phyloP scores from a whole-genome alignment of 2,329 filamentous ascomycete genomes.

The Alternaria sp. region DNA sequence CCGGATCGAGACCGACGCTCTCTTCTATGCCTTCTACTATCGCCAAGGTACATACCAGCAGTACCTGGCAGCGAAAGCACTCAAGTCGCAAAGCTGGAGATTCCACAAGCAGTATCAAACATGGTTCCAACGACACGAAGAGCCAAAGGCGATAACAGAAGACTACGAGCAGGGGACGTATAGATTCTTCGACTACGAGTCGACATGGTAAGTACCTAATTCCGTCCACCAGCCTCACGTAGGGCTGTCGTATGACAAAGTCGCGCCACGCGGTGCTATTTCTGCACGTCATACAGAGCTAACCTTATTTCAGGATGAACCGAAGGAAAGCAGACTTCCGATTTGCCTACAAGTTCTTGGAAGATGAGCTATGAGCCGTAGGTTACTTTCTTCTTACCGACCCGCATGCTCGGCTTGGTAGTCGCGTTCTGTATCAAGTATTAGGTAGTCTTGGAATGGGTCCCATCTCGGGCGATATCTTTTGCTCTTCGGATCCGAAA shows the following conservation, averaged over 20 bases:
- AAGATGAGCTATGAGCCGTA: constrained; percentile 77
- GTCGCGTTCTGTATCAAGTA: constrained; percentile 43
- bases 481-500: constrained; percentile 26
- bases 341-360: constrained; percentile 96
- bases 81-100: constrained; percentile 98
- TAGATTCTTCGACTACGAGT: constrained; percentile 99
- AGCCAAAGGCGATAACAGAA: constrained; percentile 98
- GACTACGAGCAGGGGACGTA: constrained; percentile 99
- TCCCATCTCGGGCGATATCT: constrained; percentile 28
- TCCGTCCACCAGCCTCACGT: constrained; percentile 8
- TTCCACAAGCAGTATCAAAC: constrained; percentile 99
- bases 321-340: constrained; percentile 97
- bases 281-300: constrained; percentile 29
- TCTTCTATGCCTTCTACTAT: constrained; percentile 99
- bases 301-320: constrained; percentile 81
- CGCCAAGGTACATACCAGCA: constrained; percentile 96
- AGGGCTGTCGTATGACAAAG: constrained; percentile 5
- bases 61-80: constrained; percentile 91
- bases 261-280: constrained; percentile 12
- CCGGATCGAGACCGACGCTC: constrained; percentile 90
- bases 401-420: constrained; percentile 17
- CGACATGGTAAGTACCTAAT: constrained; percentile 76
- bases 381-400: constrained; percentile 6
- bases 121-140: constrained; percentile 98
- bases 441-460: constrained; percentile 45